Evolutionary conservation across 2,329 filamentous ascomycete genomes (phyloP).

Genomic region (Colletotrichum lentis): DNA sequence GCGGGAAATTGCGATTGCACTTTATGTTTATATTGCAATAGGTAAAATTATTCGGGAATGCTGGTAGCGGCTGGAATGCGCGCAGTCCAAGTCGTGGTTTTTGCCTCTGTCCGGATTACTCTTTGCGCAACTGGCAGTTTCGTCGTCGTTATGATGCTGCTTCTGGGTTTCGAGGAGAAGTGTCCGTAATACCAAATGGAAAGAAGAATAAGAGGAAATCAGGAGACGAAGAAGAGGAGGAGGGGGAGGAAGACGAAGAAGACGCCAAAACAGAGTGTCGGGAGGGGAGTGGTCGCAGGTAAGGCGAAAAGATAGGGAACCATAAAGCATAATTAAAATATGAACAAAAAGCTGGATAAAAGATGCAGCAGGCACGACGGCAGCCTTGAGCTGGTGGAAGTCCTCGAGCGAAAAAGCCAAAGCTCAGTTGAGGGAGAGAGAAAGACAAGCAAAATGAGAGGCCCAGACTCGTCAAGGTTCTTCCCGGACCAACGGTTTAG

Average conservation of each 20-base stretch:
- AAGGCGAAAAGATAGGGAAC: neutral
- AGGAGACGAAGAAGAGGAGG: neutral
- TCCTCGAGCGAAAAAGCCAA: constrained; percentile 14
- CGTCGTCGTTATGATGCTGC: no score
- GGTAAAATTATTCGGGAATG: neutral
- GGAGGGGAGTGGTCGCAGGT: constrained; percentile 15
- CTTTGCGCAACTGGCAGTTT: neutral
- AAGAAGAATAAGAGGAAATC: neutral
- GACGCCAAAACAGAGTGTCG: neutral
- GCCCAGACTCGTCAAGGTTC: constrained; percentile 22
- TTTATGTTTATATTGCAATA: no score
- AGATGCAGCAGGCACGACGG: neutral
- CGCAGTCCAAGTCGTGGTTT: no score
- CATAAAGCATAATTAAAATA: neutral
- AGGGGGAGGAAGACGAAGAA: neutral
- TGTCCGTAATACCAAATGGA: no score
- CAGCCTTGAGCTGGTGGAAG: neutral
- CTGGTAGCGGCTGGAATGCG: neutral
- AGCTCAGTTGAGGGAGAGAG: neutral
- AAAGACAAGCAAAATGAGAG: neutral
- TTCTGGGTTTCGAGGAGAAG: no score
- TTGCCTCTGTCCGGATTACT: neutral
- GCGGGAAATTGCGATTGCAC: neutral
- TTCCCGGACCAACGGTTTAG: constrained; percentile 23
- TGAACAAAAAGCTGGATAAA: neutral